Evolutionary conservation across 192 early-diverging fungal genomes (phyloP), one percentile per base, ranked within the genome.

Genomic region (Umbelopsis sp.): DNA sequence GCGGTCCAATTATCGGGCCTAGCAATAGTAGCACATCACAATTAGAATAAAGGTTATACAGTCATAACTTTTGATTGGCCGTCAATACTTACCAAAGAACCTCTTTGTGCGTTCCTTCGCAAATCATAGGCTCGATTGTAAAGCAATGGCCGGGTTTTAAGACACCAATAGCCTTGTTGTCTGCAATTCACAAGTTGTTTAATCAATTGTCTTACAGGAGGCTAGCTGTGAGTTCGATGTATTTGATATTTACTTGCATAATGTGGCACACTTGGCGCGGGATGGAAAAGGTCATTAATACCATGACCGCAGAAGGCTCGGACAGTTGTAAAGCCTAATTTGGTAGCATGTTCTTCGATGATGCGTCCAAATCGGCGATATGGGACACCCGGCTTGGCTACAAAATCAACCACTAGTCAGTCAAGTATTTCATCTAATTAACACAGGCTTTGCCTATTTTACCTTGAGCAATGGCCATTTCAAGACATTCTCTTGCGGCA

Each of bases 81-180:
- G 11, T 58, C 10, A 16, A 22, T 23, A 50, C 49, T 46, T 71
- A 75, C 78, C 91, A 92, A 11, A 87, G 84, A 66, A 84, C 80
- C 47, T 94, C 90, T 25, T 82, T 70, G 75, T 78, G 88, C 23
- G 72, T 78, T 46, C 96, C 96, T 69, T 93, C 94, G 70, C 90
- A 92, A 79, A 99, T 98, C 96, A 98, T 98, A 8, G 96, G 98
- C 79, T 99, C 98, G 69, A 99, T 99, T 7, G 97, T 99, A 68
- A 99, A 99, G 41, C 90, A 85, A 73, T 98, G 95, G 9, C 97
- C 97, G 30, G 92, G 85, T 82, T 95, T 96, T 89, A 97, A 94
- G 4, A 93, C 87, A 25, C 98, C 98, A 55, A 97, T 88, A 0
- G 96, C 94, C 86, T 97, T 97, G 81, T 98, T 98, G 53, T 91